Evolutionary conservation across 805 yeast species (phyloP).

Genomic region (Pichia deserticola): DNA sequence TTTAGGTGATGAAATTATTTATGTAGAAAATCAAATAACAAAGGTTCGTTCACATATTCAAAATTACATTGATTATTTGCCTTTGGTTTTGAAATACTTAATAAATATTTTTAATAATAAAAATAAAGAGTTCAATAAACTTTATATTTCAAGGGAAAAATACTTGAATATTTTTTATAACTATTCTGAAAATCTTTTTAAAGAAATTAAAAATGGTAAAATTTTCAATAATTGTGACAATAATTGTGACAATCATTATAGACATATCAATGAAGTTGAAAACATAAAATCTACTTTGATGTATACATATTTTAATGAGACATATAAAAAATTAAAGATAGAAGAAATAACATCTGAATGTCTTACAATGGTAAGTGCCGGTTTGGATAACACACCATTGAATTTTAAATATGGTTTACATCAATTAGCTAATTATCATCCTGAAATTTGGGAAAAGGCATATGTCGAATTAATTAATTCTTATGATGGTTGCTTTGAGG

Average conservation of each 20-base stretch:
- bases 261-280: background rate
- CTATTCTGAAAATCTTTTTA: conserved; percentile 17
- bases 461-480: conserved; percentile 30
- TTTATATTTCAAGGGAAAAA: conserved; percentile 36
- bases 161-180: conserved; percentile 38
- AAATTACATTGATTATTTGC: conserved; percentile 48
- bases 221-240: background rate
- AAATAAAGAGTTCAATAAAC: conserved; percentile 18
- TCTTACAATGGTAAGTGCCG: conserved; percentile 73
- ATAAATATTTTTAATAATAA: conserved; percentile 13
- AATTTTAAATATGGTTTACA: conserved; percentile 56
- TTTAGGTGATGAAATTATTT: conserved; percentile 44
- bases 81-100: conserved; percentile 30
- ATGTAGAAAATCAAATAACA: conserved; percentile 50
- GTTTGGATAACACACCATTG: conserved; percentile 64
- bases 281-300: conserved; percentile 17
- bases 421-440: conserved; percentile 38
- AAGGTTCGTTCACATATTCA: conserved; percentile 51
- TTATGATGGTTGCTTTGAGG: conserved; percentile 21
- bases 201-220: background rate
- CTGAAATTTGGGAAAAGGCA: conserved; percentile 38
- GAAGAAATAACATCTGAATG: conserved; percentile 43
- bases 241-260: background rate
- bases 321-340: conserved; percentile 2
- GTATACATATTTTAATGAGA: conserved; percentile 20